Percentiles rank a stretch among this genome's conserved stretches.
Conservation (phyloP, 2,329 filamentous ascomycete species). For the Aspergillus sergii region DNA sequence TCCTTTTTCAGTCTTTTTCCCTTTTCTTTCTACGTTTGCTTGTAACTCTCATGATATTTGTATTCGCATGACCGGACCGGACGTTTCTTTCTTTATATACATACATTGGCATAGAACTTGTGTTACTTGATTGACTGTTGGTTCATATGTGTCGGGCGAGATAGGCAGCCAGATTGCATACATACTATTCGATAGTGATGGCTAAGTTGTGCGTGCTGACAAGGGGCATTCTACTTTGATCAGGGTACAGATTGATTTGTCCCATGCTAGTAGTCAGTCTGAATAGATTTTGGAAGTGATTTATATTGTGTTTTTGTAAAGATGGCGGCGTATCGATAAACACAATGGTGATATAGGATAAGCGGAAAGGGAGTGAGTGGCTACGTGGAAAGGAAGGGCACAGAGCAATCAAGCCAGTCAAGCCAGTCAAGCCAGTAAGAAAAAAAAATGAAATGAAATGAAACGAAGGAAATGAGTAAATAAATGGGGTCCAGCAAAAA, state of each 20-base stretch:
- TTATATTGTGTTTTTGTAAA: neutral
- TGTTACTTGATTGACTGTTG: conserved; percentile 9
- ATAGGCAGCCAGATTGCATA: conserved; percentile 14
- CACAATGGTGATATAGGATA: neutral
- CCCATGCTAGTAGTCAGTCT: neutral
- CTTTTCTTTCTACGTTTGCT: conserved; percentile 7
- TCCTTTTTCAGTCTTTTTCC: conserved; percentile 6
- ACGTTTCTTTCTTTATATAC: conserved; percentile 20
- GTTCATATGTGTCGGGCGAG: conserved; percentile 2
- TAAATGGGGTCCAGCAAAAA: too few species aligned
- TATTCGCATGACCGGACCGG: conserved; percentile 20
- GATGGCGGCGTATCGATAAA: neutral
- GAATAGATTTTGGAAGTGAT: neutral
- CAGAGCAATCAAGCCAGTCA: too few species aligned
- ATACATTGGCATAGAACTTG: conserved; percentile 25
- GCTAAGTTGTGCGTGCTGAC: neutral
- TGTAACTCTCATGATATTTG: neutral
- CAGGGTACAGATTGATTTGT: neutral
- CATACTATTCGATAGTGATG: neutral
- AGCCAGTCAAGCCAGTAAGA: neutral
- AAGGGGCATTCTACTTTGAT: neutral
- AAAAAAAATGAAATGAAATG: neutral
- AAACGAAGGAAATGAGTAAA: neutral
- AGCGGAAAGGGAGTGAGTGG: too few species aligned
- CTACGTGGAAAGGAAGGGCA: too few species aligned